Percentiles rank a stretch among this genome's conserved stretches.
Conservation (phyloP, 345 rosid genomes). For the Cardiospermum halicacabum region DNA sequence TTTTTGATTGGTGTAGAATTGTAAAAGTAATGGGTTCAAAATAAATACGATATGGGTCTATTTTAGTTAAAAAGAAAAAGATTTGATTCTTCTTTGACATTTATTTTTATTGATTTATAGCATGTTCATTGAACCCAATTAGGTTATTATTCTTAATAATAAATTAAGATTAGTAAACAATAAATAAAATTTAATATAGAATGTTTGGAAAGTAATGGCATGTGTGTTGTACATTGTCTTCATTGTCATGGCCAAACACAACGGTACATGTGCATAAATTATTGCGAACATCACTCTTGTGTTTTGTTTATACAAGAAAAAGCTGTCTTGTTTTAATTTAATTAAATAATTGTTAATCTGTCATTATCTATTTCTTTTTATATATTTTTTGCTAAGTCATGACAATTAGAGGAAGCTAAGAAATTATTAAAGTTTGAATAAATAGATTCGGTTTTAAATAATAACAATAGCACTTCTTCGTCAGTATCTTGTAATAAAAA, state of each 20-base stretch:
- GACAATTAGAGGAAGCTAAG: neutral
- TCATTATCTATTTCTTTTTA: neutral
- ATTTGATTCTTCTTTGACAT: too few relatives aligned
- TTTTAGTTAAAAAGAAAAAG: too few relatives aligned
- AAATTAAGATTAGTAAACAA: too few relatives aligned
- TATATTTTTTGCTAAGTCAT: neutral
- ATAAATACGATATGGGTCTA: too few relatives aligned
- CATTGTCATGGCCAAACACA: neutral
- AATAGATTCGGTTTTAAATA: neutral
- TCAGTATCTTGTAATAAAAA: slow-evolving; percentile 10
- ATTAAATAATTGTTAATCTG: too few relatives aligned
- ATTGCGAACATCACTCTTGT: slow-evolving; percentile 3
- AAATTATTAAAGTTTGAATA: neutral
- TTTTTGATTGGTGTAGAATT: too few relatives aligned
- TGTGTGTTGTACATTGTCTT: slow-evolving; percentile 2
- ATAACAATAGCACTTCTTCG: neutral
- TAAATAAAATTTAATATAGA: neutral
- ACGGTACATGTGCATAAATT: neutral
- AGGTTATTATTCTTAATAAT: neutral
- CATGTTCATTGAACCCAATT: neutral
- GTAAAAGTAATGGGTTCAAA: too few relatives aligned
- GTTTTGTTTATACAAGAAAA: neutral
- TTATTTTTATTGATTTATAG: too few relatives aligned
- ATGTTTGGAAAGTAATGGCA: neutral
- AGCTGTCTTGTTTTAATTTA: neutral